Percentiles rank a stretch among this genome's conserved stretches.
Conservation (phyloP, 192 early-diverging fungal species). For the Mortierella antarctica region DNA sequence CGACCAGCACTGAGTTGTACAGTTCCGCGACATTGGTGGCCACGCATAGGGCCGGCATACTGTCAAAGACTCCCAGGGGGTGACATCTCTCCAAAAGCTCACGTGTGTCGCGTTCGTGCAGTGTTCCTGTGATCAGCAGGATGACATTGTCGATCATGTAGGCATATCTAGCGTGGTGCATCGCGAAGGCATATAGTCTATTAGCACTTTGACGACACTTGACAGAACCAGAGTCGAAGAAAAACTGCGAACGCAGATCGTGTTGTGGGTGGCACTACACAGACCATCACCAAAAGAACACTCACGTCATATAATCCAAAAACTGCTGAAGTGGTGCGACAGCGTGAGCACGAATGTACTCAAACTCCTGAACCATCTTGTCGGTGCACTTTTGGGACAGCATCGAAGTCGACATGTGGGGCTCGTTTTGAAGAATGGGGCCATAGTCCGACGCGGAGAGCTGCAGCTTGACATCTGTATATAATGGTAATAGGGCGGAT, state of each 20-base stretch:
- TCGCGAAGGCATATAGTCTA: conserved; percentile 28
- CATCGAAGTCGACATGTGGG: conserved; percentile 92
- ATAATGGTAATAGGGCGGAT: neutral
- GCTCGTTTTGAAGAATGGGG: conserved; percentile 93
- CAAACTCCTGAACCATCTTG: conserved; percentile 91
- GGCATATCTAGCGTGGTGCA: conserved; percentile 73
- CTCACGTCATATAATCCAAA: conserved; percentile 96
- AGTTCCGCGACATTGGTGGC: conserved; percentile 96
- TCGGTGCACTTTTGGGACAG: conserved; percentile 91
- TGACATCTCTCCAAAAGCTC: conserved; percentile 98
- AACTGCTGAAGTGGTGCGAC: conserved; percentile 88
- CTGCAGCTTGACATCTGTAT: conserved; percentile 93
- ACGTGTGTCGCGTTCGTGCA: conserved; percentile 98
- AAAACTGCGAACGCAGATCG: neutral
- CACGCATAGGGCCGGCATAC: conserved; percentile 97
- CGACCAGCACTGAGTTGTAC: conserved; percentile 96
- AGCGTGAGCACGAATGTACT: conserved; percentile 90
- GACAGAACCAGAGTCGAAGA: neutral
- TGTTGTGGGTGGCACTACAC: neutral
- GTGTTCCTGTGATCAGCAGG: conserved; percentile 95
- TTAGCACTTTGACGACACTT: neutral
- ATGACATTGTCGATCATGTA: conserved; percentile 99
- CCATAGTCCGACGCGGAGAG: conserved; percentile 97
- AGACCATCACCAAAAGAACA: neutral
- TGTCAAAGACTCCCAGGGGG: conserved; percentile 97